These are phyloP conservation scores for Petrea volubilis DNA, from an alignment of 257 asterid genomes.

Conservation along the genomic window DNA sequence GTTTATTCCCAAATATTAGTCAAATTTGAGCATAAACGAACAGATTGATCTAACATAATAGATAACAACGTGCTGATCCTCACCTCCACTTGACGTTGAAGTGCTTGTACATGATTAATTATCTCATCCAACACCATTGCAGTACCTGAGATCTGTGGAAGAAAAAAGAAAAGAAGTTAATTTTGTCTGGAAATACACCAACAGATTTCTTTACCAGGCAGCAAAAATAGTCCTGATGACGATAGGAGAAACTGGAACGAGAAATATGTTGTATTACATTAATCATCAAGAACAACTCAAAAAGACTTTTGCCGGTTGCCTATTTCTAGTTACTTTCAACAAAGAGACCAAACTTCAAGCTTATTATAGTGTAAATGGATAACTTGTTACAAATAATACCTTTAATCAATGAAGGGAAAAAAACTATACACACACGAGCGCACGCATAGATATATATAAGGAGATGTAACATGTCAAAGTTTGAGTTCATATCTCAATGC, in stretches of 20 bases:
- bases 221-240: background rate
- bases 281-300: background rate
- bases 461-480: background rate
- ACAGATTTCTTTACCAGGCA: background rate
- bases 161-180: background rate
- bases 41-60: constrained; percentile 4
- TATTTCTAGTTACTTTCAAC: background rate
- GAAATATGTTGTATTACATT: background rate
- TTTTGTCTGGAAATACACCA: background rate
- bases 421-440: too few relatives aligned
- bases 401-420: background rate
- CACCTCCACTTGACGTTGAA: constrained; percentile 98
- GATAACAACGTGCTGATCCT: constrained; percentile 22
- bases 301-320: background rate
- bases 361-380: background rate
- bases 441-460: too few relatives aligned
- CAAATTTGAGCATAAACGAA: constrained; percentile 10
- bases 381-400: background rate
- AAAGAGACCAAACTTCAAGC: background rate
- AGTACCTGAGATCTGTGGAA: constrained; percentile 86
- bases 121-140: constrained; percentile 98
- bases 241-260: background rate
- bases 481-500: background rate
- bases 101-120: constrained; percentile 91
- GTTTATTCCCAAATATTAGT: background rate